Evolutionary conservation across 1,139 yeast species (phyloP).

Genomic region (Trichomonascaceae sp.): DNA sequence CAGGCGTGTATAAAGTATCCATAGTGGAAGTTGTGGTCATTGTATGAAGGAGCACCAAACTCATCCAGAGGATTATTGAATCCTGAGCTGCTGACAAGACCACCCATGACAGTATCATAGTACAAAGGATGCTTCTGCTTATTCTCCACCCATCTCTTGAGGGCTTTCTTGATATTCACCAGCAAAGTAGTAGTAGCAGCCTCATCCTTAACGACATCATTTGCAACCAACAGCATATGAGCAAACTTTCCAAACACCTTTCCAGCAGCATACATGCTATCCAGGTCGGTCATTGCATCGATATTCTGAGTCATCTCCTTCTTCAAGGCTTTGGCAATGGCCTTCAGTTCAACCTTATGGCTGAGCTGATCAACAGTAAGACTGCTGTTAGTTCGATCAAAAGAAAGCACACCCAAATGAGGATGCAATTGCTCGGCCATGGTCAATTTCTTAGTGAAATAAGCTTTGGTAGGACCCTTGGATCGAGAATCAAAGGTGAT

Average conservation of each 20-base stretch:
- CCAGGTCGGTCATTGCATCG: slow-evolving; percentile 48
- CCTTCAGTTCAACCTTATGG: slow-evolving; percentile 14
- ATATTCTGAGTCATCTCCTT: slow-evolving; percentile 44
- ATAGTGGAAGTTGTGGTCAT: slow-evolving; percentile 71
- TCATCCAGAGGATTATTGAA: slow-evolving; percentile 46
- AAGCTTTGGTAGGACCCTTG: slow-evolving; percentile 60
- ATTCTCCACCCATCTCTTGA: slow-evolving; percentile 41
- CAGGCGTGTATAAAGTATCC: slow-evolving; percentile 69
- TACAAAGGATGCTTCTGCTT: slow-evolving; percentile 51
- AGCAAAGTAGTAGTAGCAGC: slow-evolving; percentile 43
- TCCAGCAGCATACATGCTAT: slow-evolving; percentile 57
- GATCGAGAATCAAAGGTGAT: slow-evolving; percentile 51
- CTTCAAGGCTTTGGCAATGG: slow-evolving; percentile 37
- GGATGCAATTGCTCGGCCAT: slow-evolving; percentile 46
- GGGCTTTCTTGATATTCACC: slow-evolving; percentile 45
- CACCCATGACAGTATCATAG: slow-evolving; percentile 61
- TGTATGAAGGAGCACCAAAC: slow-evolving; percentile 57
- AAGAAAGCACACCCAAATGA: slow-evolving; percentile 53
- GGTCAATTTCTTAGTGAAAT: slow-evolving; percentile 42
- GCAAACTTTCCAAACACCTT: slow-evolving; percentile 66
- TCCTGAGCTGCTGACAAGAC: slow-evolving; percentile 51
- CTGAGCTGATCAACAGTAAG: not conserved
- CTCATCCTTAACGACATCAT: slow-evolving; percentile 45
- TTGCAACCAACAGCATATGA: slow-evolving; percentile 51
- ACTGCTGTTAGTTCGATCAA: slow-evolving; percentile 16